Base-by-base conservation (phyloP, 1,284 basidiomycete genomes). In the Rhodotorula sp. region DNA sequence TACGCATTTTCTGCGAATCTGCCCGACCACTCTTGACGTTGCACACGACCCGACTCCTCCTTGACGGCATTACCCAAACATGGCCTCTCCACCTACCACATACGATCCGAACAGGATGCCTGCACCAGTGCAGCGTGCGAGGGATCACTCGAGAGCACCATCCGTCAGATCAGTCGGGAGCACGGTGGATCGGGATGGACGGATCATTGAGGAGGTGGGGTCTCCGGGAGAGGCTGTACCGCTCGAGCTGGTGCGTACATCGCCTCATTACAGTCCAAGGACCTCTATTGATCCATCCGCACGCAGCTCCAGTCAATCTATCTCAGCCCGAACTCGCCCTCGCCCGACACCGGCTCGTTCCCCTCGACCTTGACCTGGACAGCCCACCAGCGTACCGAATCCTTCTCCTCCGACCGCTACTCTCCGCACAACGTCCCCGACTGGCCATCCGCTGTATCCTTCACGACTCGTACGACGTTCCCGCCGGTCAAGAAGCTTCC, bases 401-500 rank as follows among this genome's bases (percentile, higher is more conserved):
- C 68, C 6, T 9, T 61, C 58, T 64, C 64, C 13, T 66, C 66
- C 13, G 57, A 70, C 13, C 60, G 66, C 34, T 73, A 47, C 62
- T 19, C 64, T 0, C 64, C 66, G 4, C 58, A 67, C 27, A 47
- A 59, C 52, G 66, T 71, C 32, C 20, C 47, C 4, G 62, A 68
- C 58, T 73, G 72, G 73, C 70, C 70, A 4, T 20, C 54, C 27
- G 32, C 61, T 51, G 92, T 96, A 78, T 91, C 92, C 54, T 95
- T 93, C 82, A 93, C 91, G 58, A 94, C 92, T 34, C 86, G 94
- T 64, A 88, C 89, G 68, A 88, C 90, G 72, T 97, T 94, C 81
- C 91, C 92, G 15, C 92, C 94, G 8, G 94, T 98, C 66, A 90
- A 87, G 75, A 87, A 94, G 59, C 86, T 98, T 47, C 82, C 91